Evolutionary conservation across 768 basidiomycete genomes (phyloP).

Genomic region (Tulasnella sp.): DNA sequence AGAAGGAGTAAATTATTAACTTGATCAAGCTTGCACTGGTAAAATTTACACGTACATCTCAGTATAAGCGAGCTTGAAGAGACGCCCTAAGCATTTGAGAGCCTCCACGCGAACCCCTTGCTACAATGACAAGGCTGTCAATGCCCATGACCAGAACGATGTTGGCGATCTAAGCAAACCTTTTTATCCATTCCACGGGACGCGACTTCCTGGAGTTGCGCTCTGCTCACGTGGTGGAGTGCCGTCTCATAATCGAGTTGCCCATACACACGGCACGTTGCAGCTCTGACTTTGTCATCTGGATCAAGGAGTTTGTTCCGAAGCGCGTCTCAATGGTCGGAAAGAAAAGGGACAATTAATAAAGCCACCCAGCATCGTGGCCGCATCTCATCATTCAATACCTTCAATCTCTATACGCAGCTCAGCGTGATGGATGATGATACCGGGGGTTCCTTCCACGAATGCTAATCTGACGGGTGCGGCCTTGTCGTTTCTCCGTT

Average conservation of each 20-base stretch:
- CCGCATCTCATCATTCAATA: too few species aligned
- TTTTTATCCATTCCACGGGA: constrained; percentile 78
- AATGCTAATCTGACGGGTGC: constrained; percentile 62
- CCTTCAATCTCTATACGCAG: constrained; percentile 61
- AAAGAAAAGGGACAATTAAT: not conserved
- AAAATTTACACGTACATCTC: constrained; percentile 64
- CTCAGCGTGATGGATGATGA: constrained; percentile 58
- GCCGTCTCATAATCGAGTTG: constrained; percentile 85
- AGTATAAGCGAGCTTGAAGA: constrained; percentile 72
- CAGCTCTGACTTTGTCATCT: constrained; percentile 82
- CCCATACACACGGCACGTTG: constrained; percentile 70
- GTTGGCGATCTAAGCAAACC: constrained; percentile 30
- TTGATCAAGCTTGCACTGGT: not conserved
- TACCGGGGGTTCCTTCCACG: constrained; percentile 52
- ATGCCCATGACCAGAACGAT: too few species aligned
- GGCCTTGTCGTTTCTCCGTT: constrained; percentile 65
- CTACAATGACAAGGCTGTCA: constrained; percentile 18
- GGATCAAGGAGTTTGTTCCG: constrained; percentile 63
- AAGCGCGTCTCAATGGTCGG: constrained; percentile 60
- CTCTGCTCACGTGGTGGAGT: constrained; percentile 62
- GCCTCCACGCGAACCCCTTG: constrained; percentile 45
- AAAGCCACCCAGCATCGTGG: not conserved
- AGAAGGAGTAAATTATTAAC: constrained; percentile 9
- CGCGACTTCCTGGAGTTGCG: constrained; percentile 50
- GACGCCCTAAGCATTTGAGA: constrained; percentile 56